A percentile compares a stretch with the other conserved stretches of the same genome.
phyloP scores from a whole-genome alignment of 805 yeast genomes.

The Ogataea paradorogensis region DNA sequence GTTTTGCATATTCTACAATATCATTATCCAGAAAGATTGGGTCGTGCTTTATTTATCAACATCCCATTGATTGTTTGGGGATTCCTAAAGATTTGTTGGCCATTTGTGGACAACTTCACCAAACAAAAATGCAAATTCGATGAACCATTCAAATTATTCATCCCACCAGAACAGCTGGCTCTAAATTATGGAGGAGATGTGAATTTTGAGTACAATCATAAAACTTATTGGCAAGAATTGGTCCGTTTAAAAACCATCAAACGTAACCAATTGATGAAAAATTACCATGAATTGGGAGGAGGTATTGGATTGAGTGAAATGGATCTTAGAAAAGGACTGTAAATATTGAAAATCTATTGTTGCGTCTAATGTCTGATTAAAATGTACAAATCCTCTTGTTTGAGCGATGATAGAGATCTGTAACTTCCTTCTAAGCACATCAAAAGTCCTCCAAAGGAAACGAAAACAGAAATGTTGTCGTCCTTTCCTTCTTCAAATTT shows the following conservation, averaged over 20 bases:
- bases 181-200: constrained; percentile 79
- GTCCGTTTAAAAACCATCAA: constrained; percentile 55
- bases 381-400: constrained; percentile 91
- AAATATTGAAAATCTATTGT: too few relatives aligned
- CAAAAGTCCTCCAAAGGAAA: constrained; percentile 92
- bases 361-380: constrained; percentile 67
- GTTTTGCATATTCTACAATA: constrained; percentile 90
- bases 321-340: constrained; percentile 57
- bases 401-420: constrained; percentile 80
- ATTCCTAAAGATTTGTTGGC: constrained; percentile 86
- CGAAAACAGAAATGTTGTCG: constrained; percentile 79
- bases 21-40: constrained; percentile 95
- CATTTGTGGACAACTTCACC: constrained; percentile 94
- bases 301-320: constrained; percentile 76
- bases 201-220: constrained; percentile 81
- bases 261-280: constrained; percentile 54
- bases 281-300: constrained; percentile 72
- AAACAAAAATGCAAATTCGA: constrained; percentile 90
- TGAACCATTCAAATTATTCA: constrained; percentile 82
- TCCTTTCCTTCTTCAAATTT: constrained; percentile 82
- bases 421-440: constrained; percentile 94
- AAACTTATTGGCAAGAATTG: constrained; percentile 76
- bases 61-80: constrained; percentile 96
- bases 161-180: constrained; percentile 78
- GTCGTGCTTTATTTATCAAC: constrained; percentile 85